These are phyloP conservation scores for Angomonas ambiguus DNA, from an alignment of 208 protist species.

Conservation along the genomic window DNA sequence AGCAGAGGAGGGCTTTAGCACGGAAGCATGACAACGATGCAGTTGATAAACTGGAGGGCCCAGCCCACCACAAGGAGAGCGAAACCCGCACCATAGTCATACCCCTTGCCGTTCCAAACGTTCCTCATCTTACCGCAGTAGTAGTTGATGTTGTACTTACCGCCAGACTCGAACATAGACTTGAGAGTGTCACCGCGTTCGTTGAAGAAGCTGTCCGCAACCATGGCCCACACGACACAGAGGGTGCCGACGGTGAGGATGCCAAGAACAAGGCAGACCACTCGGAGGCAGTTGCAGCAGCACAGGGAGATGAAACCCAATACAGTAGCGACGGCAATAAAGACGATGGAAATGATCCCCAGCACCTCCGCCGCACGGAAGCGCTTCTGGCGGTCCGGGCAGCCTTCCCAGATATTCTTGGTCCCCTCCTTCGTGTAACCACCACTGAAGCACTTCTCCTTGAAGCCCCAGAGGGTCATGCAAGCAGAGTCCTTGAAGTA, in stretches of 20 bases:
- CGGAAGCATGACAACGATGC: conserved; percentile 37
- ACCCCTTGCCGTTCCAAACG: conserved; percentile 11
- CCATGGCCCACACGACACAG: conserved; percentile 24
- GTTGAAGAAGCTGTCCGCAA: conserved; percentile 29
- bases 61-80: conserved; percentile 35
- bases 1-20: conserved; percentile 28
- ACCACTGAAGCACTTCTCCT: conserved; percentile 37
- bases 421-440: conserved; percentile 7
- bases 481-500: conserved; percentile 29
- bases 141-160: neutral
- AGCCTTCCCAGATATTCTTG: conserved; percentile 15
- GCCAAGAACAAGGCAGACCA: conserved; percentile 27
- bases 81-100: conserved; percentile 43
- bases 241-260: conserved; percentile 23
- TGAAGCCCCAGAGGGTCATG: conserved; percentile 48
- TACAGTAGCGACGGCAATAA: conserved; percentile 21
- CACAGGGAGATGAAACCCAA: conserved; percentile 36
- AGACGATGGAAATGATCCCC: conserved; percentile 26
- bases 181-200: conserved; percentile 14
- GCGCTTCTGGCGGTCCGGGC: conserved; percentile 19
- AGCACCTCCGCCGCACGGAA: conserved; percentile 41
- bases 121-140: neutral
- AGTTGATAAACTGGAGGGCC: conserved; percentile 34
- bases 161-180: neutral
- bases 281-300: conserved; percentile 44